Evolutionary conservation across 805 yeast genomes (phyloP).

Genomic region (Kodamaea restingae): DNA sequence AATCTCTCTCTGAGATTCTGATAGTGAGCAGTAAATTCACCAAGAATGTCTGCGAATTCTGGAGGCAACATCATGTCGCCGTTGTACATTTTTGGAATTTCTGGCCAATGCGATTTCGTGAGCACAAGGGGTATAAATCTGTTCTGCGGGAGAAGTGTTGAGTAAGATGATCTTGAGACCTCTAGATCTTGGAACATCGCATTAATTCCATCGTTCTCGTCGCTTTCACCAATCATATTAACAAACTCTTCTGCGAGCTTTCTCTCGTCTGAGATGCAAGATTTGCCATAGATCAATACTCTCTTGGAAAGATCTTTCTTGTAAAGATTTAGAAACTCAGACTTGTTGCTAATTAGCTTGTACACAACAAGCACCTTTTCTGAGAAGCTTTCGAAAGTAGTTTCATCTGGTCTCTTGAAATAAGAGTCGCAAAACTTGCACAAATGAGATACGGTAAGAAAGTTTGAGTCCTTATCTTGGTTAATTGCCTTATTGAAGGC

Average conservation of each 20-base stretch:
- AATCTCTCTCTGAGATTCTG: slow-evolving; percentile 17
- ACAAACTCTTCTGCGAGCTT: slow-evolving; percentile 21
- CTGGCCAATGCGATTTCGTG: slow-evolving; percentile 40
- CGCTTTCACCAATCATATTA: slow-evolving; percentile 29
- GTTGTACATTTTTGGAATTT: slow-evolving; percentile 24
- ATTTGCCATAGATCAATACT: slow-evolving; percentile 24
- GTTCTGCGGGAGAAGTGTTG: slow-evolving; percentile 13
- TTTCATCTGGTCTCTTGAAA: slow-evolving; percentile 14
- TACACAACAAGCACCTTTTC: slow-evolving; percentile 24
- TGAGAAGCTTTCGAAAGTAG: slow-evolving; percentile 13
- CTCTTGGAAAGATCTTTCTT: slow-evolving; percentile 36
- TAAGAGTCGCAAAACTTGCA: slow-evolving; percentile 31
- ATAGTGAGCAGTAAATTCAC: slow-evolving; percentile 20
- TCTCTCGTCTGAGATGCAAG: slow-evolving; percentile 18
- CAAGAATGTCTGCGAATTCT: slow-evolving; percentile 15
- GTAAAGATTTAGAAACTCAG: slow-evolving; percentile 28
- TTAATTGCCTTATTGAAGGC: slow-evolving; percentile 21
- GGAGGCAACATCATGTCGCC: slow-evolving; percentile 20
- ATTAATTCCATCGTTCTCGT: slow-evolving; percentile 24
- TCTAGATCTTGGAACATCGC: slow-evolving; percentile 35
- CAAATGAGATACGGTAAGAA: slow-evolving; percentile 18
- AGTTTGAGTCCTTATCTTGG: slow-evolving; percentile 12
- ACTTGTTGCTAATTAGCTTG: slow-evolving; percentile 31
- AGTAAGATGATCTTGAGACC: slow-evolving; percentile 17
- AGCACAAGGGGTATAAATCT: slow-evolving; percentile 29